Base-by-base conservation (phyloP, 192 early-diverging fungal species). In the Phycomyces blakesleeanus region DNA sequence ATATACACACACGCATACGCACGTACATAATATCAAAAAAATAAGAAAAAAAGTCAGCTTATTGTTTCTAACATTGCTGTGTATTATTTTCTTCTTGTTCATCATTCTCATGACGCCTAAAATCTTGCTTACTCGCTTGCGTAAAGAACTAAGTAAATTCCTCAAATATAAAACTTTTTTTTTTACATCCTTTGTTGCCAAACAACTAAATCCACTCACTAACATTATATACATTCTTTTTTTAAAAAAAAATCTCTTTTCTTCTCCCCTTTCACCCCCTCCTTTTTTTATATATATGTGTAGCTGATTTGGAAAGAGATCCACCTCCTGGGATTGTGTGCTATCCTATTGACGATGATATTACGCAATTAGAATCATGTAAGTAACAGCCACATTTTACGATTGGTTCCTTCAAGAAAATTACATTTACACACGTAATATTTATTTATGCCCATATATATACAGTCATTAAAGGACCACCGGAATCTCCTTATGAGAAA, bases 401-500 rank as follows among this genome's bases (percentile, higher is more conserved):
- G 54, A 49, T 20, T 21, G 5, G 20, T 4, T 10, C n/a, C n/a
- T n/a, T n/a, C n/a, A n/a, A n/a, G n/a, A n/a, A n/a, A n/a, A n/a
- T n/a, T n/a, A n/a, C n/a, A n/a, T n/a, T n/a, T n/a, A n/a, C n/a
- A n/a, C n/a, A n/a, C n/a, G n/a, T 25, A 20, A 37, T 24, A 20
- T 29, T 37, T n/a, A 49, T 22, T 11, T 64, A n/a, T 26, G 16
- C 47, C 10, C 11, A 18, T 27, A 0, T 26, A 12, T 52, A 53
- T 27, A 11, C 63, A 84, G 82, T 76, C 18, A 58, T 87, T 0
- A 72, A 63, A 40, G 89, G 89, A 20, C 87, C 87, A 5, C 63
- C 66, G 8, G 83, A 84, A 42, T 86, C 87, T 16, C 90, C 90
- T 3, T 91, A 88, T 61, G 79, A 78, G 38, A 64, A 66, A 3